Evolutionary conservation across 768 basidiomycete genomes (phyloP).

Genomic region (Albatrellus ellisii): DNA sequence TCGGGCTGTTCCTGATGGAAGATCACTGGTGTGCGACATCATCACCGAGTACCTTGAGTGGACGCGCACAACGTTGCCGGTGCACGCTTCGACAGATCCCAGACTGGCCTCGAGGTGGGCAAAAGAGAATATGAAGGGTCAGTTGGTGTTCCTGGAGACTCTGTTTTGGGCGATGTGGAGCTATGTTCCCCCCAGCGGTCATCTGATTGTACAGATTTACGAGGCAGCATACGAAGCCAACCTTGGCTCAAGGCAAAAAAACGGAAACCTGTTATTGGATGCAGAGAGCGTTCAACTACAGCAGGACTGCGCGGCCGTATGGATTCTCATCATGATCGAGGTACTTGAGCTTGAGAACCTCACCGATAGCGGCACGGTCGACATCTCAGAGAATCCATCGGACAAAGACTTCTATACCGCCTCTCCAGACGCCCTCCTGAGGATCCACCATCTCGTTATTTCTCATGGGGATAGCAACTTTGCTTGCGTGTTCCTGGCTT

Average conservation of each 20-base stretch:
- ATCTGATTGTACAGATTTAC: slow-evolving; percentile 48
- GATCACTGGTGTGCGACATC: slow-evolving; percentile 45
- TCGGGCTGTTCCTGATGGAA: slow-evolving; percentile 48
- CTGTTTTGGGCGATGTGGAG: slow-evolving; percentile 87
- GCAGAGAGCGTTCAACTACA: slow-evolving; percentile 56
- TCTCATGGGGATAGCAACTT: slow-evolving; percentile 50
- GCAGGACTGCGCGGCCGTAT: slow-evolving; percentile 57
- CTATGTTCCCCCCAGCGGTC: slow-evolving; percentile 50
- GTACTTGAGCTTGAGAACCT: slow-evolving; percentile 68
- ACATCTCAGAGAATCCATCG: slow-evolving; percentile 36
- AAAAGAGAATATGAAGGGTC: slow-evolving; percentile 66
- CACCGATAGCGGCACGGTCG: slow-evolving; percentile 35
- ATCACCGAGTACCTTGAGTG: slow-evolving; percentile 48
- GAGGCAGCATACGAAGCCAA: slow-evolving; percentile 49
- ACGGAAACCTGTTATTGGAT: slow-evolving; percentile 54
- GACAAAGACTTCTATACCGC: slow-evolving; percentile 43
- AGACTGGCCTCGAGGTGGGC: slow-evolving; percentile 51
- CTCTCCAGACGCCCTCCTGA: slow-evolving; percentile 47
- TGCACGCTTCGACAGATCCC: slow-evolving; percentile 34
- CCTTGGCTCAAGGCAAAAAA: slow-evolving; percentile 52
- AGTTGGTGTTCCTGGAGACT: slow-evolving; percentile 70
- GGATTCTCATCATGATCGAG: slow-evolving; percentile 72
- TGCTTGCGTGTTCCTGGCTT: slow-evolving; percentile 62
- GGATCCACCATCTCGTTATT: slow-evolving; percentile 55
- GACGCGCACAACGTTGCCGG: slow-evolving; percentile 35